phyloP scores from a whole-genome alignment of 495 filamentous ascomycete genomes.

The Neurospora sp. region DNA sequence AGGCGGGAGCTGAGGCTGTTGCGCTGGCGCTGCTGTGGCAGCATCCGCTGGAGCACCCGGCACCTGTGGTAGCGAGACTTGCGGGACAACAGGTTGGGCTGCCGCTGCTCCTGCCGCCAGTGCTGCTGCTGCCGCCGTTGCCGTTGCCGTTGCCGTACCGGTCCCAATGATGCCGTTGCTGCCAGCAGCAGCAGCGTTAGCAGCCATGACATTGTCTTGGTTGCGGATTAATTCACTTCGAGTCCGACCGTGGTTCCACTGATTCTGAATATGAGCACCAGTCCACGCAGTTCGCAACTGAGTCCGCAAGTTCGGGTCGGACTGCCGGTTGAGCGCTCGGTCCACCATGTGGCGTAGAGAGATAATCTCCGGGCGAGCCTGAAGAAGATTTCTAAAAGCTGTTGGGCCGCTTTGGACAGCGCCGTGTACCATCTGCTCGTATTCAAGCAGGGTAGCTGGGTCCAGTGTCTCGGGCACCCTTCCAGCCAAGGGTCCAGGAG shows the following conservation, averaged over 20 bases:
- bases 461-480: neutral
- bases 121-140: neutral
- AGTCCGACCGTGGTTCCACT: conserved; percentile 30
- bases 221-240: conserved; percentile 17
- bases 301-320: conserved; percentile 28
- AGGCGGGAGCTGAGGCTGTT: neutral
- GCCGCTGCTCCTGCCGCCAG: neutral
- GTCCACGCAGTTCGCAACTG: conserved; percentile 34
- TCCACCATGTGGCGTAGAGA: conserved; percentile 30
- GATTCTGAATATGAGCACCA: conserved; percentile 29
- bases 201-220: conserved; percentile 4
- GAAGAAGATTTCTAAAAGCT: conserved; percentile 33
- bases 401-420: conserved; percentile 33
- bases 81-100: neutral
- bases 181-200: neutral
- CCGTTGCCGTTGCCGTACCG: neutral
- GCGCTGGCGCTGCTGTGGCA: neutral
- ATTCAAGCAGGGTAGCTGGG: conserved; percentile 11
- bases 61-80: neutral
- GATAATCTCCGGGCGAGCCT: conserved; percentile 34
- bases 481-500: neutral
- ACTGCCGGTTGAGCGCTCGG: conserved; percentile 31
- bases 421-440: conserved; percentile 32
- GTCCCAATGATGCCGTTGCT: neutral
- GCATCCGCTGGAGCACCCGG: neutral